phyloP scores from a whole-genome alignment of 306 rosid genomes.

The Cicer chorassanicum region DNA sequence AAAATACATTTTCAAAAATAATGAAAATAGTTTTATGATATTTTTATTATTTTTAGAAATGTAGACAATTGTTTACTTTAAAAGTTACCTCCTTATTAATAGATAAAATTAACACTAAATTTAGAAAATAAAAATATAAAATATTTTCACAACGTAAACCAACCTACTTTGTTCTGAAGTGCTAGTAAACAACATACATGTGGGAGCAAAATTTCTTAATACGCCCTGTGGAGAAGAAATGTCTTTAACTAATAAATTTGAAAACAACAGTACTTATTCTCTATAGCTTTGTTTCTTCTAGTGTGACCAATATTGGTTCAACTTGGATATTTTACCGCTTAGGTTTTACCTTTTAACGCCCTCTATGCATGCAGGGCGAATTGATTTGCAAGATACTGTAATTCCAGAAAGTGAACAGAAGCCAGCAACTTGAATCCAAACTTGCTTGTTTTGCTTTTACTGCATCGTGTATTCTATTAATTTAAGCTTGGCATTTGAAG shows the following conservation, averaged over 20 bases:
- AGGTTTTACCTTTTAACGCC: slow-evolving; percentile 10
- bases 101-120: too few relatives aligned
- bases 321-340: slow-evolving; percentile 7
- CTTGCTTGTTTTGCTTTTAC: slow-evolving; percentile 38
- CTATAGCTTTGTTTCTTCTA: slow-evolving; percentile 16
- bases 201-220: slow-evolving; percentile 9
- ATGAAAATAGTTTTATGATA: too few relatives aligned
- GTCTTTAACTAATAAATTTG: slow-evolving; percentile 8
- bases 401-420: slow-evolving; percentile 80
- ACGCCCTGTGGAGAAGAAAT: neutral
- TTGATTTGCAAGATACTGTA: slow-evolving; percentile 78
- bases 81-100: too few relatives aligned
- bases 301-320: slow-evolving; percentile 21
- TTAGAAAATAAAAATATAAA: too few relatives aligned
- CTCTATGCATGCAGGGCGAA: slow-evolving; percentile 61
- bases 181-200: neutral
- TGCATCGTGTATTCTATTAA: slow-evolving; percentile 47
- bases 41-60: too few relatives aligned
- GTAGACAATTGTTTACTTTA: too few relatives aligned
- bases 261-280: neutral
- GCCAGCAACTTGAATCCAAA: slow-evolving; percentile 54
- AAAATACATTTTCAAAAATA: too few relatives aligned
- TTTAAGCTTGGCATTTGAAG: slow-evolving; percentile 48
- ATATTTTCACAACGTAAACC: too few relatives aligned
- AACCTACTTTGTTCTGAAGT: neutral